A percentile compares a stretch with the other conserved stretches of the same genome.
Evolutionary conservation across 306 rosid genomes (phyloP).

Genomic region (Fagus sylvatica): DNA sequence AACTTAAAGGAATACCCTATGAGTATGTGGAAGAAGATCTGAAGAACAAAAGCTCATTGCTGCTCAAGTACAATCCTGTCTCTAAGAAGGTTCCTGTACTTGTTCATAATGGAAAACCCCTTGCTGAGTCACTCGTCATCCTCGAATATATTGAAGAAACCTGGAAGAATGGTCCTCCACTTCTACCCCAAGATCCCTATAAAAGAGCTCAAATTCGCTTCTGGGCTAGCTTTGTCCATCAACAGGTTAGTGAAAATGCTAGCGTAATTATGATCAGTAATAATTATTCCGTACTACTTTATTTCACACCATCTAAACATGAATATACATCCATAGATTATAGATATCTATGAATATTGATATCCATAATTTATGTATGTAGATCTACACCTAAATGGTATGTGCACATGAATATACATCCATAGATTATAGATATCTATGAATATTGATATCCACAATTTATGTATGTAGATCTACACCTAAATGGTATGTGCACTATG

Average conservation of each 20-base stretch:
- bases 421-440: too few species aligned
- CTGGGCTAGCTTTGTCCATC: conserved; percentile 26
- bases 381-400: too few species aligned
- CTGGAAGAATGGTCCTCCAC: conserved; percentile 32
- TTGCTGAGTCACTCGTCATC: conserved; percentile 25
- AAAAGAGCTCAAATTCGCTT: conserved; percentile 39
- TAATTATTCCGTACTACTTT: too few species aligned
- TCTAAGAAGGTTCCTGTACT: conserved; percentile 44
- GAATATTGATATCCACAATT: too few species aligned
- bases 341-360: too few species aligned
- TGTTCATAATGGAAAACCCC: conserved; percentile 36
- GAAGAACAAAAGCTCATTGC: conserved; percentile 33
- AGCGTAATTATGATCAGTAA: too few species aligned
- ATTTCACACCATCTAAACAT: too few species aligned
- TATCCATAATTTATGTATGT: too few species aligned
- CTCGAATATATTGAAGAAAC: conserved; percentile 39
- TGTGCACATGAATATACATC: too few species aligned
- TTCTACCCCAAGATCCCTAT: conserved; percentile 35
- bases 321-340: too few species aligned
- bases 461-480: too few species aligned
- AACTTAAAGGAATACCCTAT: conserved; percentile 35
- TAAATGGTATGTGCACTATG: too few species aligned
- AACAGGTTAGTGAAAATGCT: background rate
- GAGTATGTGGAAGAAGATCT: conserved; percentile 40
- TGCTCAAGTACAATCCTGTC: conserved; percentile 41